Conservation (phyloP, 2,329 filamentous ascomycete species). For the Diaporthe vexans region DNA sequence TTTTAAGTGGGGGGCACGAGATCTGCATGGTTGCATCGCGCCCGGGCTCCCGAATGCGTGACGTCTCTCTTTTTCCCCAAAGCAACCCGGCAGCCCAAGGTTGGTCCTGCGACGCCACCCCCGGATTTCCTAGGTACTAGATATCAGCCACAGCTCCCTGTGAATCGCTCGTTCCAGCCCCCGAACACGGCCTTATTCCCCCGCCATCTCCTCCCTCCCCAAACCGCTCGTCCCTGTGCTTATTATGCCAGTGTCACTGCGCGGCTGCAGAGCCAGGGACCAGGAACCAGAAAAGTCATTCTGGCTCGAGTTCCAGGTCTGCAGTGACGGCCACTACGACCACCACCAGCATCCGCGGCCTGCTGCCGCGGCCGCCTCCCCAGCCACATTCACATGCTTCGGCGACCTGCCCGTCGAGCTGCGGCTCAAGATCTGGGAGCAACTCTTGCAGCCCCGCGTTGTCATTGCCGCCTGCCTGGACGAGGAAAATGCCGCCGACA, state of each 20-base stretch:
- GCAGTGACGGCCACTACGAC: conserved; percentile 51
- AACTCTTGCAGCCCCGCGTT: conserved; percentile 60
- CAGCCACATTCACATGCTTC: conserved; percentile 54
- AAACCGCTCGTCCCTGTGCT: background rate
- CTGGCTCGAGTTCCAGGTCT: conserved; percentile 62
- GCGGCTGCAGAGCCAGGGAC: conserved; percentile 29
- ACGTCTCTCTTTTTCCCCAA: background rate
- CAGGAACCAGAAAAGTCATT: conserved; percentile 46
- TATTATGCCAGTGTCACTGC: conserved; percentile 20
- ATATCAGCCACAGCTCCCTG: conserved; percentile 26
- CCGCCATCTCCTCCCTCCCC: background rate
- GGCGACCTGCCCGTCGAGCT: conserved; percentile 60
- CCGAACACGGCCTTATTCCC: background rate
- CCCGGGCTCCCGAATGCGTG: conserved; percentile 22
- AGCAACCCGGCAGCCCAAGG: background rate
- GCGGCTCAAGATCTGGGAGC: conserved; percentile 63
- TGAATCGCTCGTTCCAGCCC: background rate
- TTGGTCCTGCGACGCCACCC: conserved; percentile 9
- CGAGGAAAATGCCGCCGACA: conserved; percentile 47
- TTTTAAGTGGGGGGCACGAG: background rate
- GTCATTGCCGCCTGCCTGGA: conserved; percentile 59
- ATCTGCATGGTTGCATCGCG: conserved; percentile 21
- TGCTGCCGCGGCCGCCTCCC: background rate
- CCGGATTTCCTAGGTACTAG: conserved; percentile 15
- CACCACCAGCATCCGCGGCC: background rate